A percentile compares a stretch with the other conserved stretches of the same genome.
Evolutionary conservation across 148 eudicot species (phyloP).

Genomic region (Chenopodium album): DNA sequence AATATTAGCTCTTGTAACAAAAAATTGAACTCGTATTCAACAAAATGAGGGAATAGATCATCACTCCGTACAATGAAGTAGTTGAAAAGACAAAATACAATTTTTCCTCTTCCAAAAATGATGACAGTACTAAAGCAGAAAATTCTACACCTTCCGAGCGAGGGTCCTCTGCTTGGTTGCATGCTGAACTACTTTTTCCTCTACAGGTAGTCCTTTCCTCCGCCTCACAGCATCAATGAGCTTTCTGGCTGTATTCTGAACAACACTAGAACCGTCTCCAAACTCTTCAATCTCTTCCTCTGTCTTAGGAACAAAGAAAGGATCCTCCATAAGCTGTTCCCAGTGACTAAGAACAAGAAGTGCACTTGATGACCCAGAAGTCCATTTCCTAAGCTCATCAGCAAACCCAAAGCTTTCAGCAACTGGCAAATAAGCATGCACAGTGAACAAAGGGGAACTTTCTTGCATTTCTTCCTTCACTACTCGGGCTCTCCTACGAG

Average conservation of each 20-base stretch:
- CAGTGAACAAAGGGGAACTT: slow-evolving; percentile 86
- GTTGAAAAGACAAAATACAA: not conserved
- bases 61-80: not conserved
- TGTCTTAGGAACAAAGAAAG: slow-evolving; percentile 91
- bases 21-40: not conserved
- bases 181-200: slow-evolving; percentile 89
- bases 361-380: slow-evolving; percentile 92
- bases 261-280: slow-evolving; percentile 89
- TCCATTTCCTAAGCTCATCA: slow-evolving; percentile 84
- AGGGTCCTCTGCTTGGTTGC: slow-evolving; percentile 92
- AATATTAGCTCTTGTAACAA: not conserved
- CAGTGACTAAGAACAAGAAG: slow-evolving; percentile 87
- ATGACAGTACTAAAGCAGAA: not conserved
- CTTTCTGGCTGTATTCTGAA: slow-evolving; percentile 75
- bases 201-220: slow-evolving; percentile 85
- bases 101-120: not conserved
- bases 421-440: slow-evolving; percentile 83
- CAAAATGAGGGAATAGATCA: not conserved
- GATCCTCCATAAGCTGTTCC: slow-evolving; percentile 84
- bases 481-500: slow-evolving; percentile 74
- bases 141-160: slow-evolving; percentile 78
- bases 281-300: slow-evolving; percentile 94
- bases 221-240: slow-evolving; percentile 88
- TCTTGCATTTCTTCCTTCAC: slow-evolving; percentile 96
- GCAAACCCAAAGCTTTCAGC: slow-evolving; percentile 94